Conservation (phyloP, 352 stramenopile species). For the Phytopythium boreale region DNA sequence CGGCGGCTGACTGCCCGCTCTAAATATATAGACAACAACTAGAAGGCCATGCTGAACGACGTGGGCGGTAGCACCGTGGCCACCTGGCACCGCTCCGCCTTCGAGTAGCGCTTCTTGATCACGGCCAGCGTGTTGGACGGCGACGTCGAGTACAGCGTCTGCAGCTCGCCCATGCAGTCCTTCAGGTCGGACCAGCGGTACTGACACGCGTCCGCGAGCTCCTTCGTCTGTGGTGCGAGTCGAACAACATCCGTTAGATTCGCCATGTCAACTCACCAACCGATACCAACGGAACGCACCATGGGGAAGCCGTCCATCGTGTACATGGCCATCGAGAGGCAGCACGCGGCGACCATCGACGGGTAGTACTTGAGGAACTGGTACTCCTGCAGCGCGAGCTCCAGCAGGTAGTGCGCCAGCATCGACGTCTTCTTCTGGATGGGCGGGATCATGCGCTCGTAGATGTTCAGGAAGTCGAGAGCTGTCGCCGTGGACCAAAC, state of each 20-base stretch:
- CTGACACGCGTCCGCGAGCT: conserved; percentile 74
- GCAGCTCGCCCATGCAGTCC: conserved; percentile 79
- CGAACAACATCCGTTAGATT: neutral
- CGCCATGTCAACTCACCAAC: neutral
- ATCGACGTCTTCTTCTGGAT: conserved; percentile 85
- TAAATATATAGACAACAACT: conserved; percentile 55
- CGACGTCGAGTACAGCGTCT: conserved; percentile 78
- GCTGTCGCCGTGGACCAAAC: conserved; percentile 24
- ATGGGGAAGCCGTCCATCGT: conserved; percentile 81
- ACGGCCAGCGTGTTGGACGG: conserved; percentile 81
- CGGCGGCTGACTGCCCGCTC: conserved; percentile 12
- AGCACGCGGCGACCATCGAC: conserved; percentile 83
- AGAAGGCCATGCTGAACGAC: conserved; percentile 85
- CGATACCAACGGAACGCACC: conserved; percentile 26
- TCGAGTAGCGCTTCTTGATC: conserved; percentile 89
- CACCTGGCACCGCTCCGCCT: conserved; percentile 78
- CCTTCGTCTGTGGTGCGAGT: conserved; percentile 73
- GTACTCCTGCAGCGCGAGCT: conserved; percentile 87
- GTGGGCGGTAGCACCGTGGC: conserved; percentile 64
- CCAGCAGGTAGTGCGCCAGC: conserved; percentile 87
- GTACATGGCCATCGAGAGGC: conserved; percentile 84
- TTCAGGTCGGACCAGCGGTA: conserved; percentile 79
- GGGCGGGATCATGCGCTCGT: conserved; percentile 82
- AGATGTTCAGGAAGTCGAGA: conserved; percentile 89
- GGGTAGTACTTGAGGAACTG: conserved; percentile 84